Evolutionary conservation across 495 filamentous ascomycete species (phyloP).

Genomic region (Amorphotheca resinae): DNA sequence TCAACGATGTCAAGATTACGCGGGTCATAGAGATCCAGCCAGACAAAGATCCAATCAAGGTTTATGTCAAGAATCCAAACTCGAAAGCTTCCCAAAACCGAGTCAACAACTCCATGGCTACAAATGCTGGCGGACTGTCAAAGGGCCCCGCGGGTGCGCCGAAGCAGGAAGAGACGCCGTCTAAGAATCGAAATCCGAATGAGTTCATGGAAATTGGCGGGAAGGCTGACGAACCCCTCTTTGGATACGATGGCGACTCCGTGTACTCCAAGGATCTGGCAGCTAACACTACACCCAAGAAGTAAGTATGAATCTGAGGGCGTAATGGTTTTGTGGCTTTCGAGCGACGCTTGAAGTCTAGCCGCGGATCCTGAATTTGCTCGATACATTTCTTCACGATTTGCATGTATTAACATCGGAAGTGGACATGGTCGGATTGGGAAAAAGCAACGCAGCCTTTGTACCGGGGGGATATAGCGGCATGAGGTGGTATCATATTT

Average conservation of each 20-base stretch:
- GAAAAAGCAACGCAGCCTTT: no score
- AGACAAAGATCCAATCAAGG: slow-evolving; percentile 50
- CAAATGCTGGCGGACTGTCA: slow-evolving; percentile 16
- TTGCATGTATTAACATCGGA: no score
- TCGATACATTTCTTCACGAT: no score
- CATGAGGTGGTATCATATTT: no score
- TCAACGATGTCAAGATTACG: slow-evolving; percentile 66
- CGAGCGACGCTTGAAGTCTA: no score
- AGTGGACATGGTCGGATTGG: no score
- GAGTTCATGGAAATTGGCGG: slow-evolving; percentile 76
- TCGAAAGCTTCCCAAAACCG: slow-evolving; percentile 14
- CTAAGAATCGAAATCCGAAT: slow-evolving; percentile 47
- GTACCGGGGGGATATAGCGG: no score
- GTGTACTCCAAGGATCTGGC: slow-evolving; percentile 24
- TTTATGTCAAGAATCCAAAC: slow-evolving; percentile 63
- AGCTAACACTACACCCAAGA: not conserved
- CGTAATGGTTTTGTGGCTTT: no score
- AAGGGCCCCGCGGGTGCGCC: slow-evolving; percentile 13
- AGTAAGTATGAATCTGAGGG: no score
- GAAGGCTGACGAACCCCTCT: slow-evolving; percentile 69
- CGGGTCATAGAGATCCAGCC: slow-evolving; percentile 42
- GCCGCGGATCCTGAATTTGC: no score
- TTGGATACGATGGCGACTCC: slow-evolving; percentile 45
- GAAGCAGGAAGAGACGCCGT: slow-evolving; percentile 46
- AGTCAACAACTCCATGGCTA: slow-evolving; percentile 13